A percentile compares a stretch with the other conserved stretches of the same genome.
These are phyloP conservation scores for Trichoderma sp. DNA, from an alignment of 2,329 filamentous ascomycete genomes.

Conservation along the genomic window DNA sequence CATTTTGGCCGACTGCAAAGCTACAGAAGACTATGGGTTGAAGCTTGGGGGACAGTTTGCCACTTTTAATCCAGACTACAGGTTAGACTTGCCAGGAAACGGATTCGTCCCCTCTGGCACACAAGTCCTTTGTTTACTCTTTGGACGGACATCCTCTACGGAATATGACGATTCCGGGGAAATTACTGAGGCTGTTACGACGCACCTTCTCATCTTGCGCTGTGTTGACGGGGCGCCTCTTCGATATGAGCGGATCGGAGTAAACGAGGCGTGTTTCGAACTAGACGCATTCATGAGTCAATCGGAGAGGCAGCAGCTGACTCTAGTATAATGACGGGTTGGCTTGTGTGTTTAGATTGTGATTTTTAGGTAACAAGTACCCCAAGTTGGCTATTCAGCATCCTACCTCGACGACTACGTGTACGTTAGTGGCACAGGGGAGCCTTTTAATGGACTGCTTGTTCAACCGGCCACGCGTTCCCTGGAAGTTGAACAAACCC, in stretches of 20 bases:
- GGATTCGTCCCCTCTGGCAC: background rate
- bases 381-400: background rate
- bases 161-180: background rate
- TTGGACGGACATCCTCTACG: background rate
- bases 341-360: background rate
- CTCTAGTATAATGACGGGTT: background rate
- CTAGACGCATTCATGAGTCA: background rate
- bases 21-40: background rate
- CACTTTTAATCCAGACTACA: constrained; percentile 8
- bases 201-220: background rate
- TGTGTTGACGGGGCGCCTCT: background rate
- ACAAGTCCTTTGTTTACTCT: constrained; percentile 6
- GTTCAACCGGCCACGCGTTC: background rate
- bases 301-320: background rate
- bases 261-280: background rate
- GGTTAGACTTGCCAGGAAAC: background rate
- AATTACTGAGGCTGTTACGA: background rate
- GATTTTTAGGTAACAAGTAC: background rate
- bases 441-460: background rate
- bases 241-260: constrained; percentile 8
- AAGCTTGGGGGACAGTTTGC: background rate
- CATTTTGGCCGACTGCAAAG: background rate
- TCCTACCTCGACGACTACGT: background rate
- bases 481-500: too few relatives aligned
- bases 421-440: background rate